Base-by-base conservation (phyloP, 2,329 filamentous ascomycete genomes). In the Fusarium nisikadoi region DNA sequence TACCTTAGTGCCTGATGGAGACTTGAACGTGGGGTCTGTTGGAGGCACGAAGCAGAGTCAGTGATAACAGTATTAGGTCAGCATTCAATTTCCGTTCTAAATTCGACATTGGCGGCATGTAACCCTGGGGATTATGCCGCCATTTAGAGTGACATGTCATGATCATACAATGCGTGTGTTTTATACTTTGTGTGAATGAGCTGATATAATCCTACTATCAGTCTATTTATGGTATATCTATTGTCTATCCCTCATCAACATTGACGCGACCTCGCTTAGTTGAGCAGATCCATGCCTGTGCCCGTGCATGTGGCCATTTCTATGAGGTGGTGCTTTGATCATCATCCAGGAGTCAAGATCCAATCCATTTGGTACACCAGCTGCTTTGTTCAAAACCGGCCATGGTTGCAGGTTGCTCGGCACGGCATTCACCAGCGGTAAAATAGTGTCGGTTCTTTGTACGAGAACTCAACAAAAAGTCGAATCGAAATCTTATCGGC, bases 51-150 rank as follows among this genome's bases (percentile, higher is more conserved):
- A 33, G 33, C 13, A 16, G 33, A 38, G 38, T 23, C 25, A 14
- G 41, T 35, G 47, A 60, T 41, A 29, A n/a, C 38, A 23, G 33
- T 43, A 27, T 68, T 62, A 68, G 43, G 64, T 70, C 39, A 70
- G 45, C 49, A 47, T 43, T 43, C 60, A 70, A 70, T 67, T 54
- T 54, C 43, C 50, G 35, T 53, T 58, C 49, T 58, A 47, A 62
- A 64, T 66, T 67, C 68, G 62, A 66, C 54, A 53, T 57, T 52
- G 52, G 49, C 61, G 62, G 49, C 56, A 66, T 50, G 68, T 45
- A 46, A 58, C 65, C 59, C 57, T 73, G 56, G 31, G 56, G 31
- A 64, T 66, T 45, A 59, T 59, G 47, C 35, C 45, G 35, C 29
- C 25, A 19, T 47, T 54, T 53, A 23, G 42, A 23, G 59, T 14